Conservation (phyloP, 257 asterid genomes). For the Solanum acaule region DNA sequence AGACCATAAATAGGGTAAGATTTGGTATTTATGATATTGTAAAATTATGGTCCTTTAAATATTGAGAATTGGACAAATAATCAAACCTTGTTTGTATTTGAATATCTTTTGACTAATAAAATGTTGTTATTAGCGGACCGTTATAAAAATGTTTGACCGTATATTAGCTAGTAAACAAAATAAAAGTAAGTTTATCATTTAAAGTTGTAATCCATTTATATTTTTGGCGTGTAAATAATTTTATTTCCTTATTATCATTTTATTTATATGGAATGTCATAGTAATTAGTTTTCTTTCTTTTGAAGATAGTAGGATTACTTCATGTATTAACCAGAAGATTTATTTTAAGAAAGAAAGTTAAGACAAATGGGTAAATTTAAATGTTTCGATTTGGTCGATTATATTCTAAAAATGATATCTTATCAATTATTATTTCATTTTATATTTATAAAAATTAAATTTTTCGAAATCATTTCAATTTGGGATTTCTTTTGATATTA, state of each 20-base stretch:
- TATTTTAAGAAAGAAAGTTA: background rate
- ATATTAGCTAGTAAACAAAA: background rate
- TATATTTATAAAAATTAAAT: background rate
- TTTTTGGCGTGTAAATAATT: background rate
- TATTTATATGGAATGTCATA: background rate
- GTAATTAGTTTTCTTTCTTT: background rate
- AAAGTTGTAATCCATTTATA: background rate
- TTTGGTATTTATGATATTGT: background rate
- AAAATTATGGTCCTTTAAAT: no score
- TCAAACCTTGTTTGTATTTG: background rate
- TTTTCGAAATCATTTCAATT: background rate
- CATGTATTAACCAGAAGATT: background rate
- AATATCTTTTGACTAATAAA: background rate
- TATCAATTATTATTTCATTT: background rate
- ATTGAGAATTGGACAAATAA: background rate
- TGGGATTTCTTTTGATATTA: background rate
- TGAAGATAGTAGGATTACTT: background rate
- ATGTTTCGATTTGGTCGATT: background rate
- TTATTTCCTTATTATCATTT: background rate
- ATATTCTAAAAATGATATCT: background rate
- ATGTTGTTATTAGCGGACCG: rapidly evolving
- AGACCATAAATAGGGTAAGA: background rate
- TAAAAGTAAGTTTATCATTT: background rate
- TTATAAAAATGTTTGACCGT: background rate
- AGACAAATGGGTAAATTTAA: background rate